Base-by-base conservation (phyloP, 495 filamentous ascomycete species). In the Aspergillus conjunctus region DNA sequence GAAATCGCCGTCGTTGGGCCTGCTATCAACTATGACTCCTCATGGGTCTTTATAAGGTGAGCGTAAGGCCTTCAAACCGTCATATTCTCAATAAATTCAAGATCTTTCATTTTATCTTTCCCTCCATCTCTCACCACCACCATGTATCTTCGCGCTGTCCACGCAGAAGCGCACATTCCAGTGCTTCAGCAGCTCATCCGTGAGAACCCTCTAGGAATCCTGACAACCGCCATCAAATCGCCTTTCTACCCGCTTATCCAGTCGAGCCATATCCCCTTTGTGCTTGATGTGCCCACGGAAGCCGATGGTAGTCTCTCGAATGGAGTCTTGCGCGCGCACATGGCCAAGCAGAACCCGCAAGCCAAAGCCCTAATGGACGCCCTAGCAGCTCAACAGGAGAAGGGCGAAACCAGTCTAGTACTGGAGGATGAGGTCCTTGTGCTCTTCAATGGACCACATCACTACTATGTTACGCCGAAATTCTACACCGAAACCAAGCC, bases 401-500 rank as follows among this genome's bases (percentile, higher is more conserved):
- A 48, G 34, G 50, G 45, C 44, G 48, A 45, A 18, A n/a, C 56
- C 10, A 41, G 43, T 4, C 50, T 56, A 1, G 56, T 59, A n/a
- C 67, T 77, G 5, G 56, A 64, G 1, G 72, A 66, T 1, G 73
- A 76, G 34, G 70, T 76, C 3, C 52, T 83, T 33, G 68, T 87
- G 3, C 72, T 86, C 14, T 87, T 87, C 71, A 85, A 73, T 17
- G 73, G 73, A 1, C 68, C 78, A 0, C 61, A 71, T 1, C 75
- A 85, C 33, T 78, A 83, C 67, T 87, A 87, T 61, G 77, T 87
- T 37, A 83, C 83, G 11, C 84, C 85, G 8, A 81, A 85, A 45
- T 86, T 85, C 70, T 87, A 85, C 68, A 74, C 69, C 11, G 77
- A 82, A 60, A 83, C 83, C 8, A 86, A 86, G 61, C 82, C 79